Conservation (phyloP, 495 filamentous ascomycete species). For the Aspergillus coremiiformis region DNA sequence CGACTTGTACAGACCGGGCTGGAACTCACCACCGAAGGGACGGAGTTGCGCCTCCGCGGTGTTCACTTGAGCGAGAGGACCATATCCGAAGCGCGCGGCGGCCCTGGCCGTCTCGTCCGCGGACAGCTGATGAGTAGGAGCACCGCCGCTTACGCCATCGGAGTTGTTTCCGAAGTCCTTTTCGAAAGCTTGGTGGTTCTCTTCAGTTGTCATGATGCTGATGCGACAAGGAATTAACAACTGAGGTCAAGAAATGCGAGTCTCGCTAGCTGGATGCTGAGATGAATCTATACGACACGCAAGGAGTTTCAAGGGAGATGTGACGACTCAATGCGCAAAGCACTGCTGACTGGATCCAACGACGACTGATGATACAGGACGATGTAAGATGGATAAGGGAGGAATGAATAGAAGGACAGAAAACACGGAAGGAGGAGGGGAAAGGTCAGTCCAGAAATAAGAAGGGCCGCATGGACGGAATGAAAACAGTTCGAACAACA, state of each 20-base stretch:
- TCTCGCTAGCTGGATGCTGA: slow-evolving; percentile 22
- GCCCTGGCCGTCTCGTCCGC: slow-evolving; percentile 41
- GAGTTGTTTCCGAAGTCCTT: slow-evolving; percentile 26
- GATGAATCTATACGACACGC: slow-evolving; percentile 6
- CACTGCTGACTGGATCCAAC: slow-evolving; percentile 27
- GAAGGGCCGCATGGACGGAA: not conserved
- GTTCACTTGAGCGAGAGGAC: slow-evolving; percentile 65
- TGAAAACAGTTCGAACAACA: no score
- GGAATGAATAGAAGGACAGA: slow-evolving; percentile 13
- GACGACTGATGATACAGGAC: slow-evolving; percentile 7
- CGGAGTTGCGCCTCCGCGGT: slow-evolving; percentile 55
- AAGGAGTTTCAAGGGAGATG: slow-evolving; percentile 1
- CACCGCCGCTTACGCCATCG: slow-evolving; percentile 14
- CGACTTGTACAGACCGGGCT: slow-evolving; percentile 82
- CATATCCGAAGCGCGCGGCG: slow-evolving; percentile 48
- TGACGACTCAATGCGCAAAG: slow-evolving; percentile 24
- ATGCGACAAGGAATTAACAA: not conserved
- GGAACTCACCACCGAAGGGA: slow-evolving; percentile 93
- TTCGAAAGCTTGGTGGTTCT: slow-evolving; percentile 21
- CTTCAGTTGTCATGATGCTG: slow-evolving; percentile 26
- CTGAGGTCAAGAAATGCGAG: not conserved
- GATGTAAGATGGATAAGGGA: slow-evolving; percentile 17
- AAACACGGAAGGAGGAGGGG: slow-evolving; percentile 4
- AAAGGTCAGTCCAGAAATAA: slow-evolving; percentile 4
- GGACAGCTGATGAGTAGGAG: slow-evolving; percentile 30